Conservation (phyloP, 805 yeast genomes). For the Lipomyces chichibuensis region DNA sequence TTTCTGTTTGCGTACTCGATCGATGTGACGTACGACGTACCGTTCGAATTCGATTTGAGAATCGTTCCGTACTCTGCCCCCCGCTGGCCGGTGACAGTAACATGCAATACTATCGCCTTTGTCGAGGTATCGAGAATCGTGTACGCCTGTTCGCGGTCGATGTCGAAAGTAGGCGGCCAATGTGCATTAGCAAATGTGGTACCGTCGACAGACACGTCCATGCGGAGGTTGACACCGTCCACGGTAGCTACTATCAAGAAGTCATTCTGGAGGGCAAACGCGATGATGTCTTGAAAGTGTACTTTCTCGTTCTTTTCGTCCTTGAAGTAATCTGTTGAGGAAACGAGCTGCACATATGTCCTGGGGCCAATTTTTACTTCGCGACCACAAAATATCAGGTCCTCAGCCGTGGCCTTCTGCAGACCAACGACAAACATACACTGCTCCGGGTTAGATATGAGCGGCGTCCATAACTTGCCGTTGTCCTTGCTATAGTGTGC, state of each 20-base stretch:
- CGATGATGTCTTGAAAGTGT: conserved; percentile 63
- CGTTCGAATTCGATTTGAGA: conserved; percentile 87
- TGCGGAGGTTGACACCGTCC: conserved; percentile 56
- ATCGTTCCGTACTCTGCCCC: conserved; percentile 73
- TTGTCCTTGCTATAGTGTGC: conserved; percentile 68
- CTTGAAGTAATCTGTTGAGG: conserved; percentile 54
- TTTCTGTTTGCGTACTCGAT: conserved; percentile 76
- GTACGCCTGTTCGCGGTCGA: conserved; percentile 67
- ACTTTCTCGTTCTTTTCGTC: conserved; percentile 42
- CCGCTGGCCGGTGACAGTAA: conserved; percentile 60
- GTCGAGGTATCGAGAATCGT: conserved; percentile 77
- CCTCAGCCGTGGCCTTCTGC: conserved; percentile 49
- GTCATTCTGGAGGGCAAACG: conserved; percentile 71
- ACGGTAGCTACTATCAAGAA: conserved; percentile 73
- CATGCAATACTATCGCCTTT: conserved; percentile 77
- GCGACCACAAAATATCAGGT: conserved; percentile 67
- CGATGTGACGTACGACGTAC: conserved; percentile 78
- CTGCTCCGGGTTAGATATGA: conserved; percentile 52
- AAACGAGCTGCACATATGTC: conserved; percentile 42
- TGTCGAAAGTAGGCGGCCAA: conserved; percentile 69
- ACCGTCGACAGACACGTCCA: conserved; percentile 82
- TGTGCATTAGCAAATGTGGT: conserved; percentile 70
- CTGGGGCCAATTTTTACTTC: conserved; percentile 8
- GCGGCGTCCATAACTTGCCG: conserved; percentile 62
- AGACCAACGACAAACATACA: conserved; percentile 75